Evolutionary conservation across 1,284 basidiomycete genomes (phyloP), one percentile per base, ranked within the genome.

Genomic region (Malassezia caprae): DNA sequence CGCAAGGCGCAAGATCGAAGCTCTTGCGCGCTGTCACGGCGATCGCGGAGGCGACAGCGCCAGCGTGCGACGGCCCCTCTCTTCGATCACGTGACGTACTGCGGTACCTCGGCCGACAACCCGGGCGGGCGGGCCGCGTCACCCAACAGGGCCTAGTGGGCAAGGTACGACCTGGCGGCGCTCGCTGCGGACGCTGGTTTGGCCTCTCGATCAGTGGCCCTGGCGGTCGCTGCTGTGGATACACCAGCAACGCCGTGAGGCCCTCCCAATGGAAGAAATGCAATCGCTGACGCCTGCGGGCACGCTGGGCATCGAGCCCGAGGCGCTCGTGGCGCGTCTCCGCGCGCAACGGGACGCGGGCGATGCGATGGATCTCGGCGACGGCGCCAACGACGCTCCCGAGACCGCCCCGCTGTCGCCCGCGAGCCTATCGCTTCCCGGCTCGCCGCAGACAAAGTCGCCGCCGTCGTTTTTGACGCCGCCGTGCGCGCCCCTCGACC

Each of bases 41-140:
- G 46, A 48, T 48, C 31, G 46, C 46, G 46, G 46, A 48, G 46
- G 23, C 46, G 46, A 48, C 46, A 23, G 8, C 46, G 46, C 46
- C 46, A 48, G 46, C 46, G 46, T 48, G 46, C 46, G 31, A 4
- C 11, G 23, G 34, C 26, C 32, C 31, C 30, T 32, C 23, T 37
- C 27, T 19, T 34, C 28, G 10, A 4, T 39, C 46, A 48, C 46
- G 46, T 48, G 46, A 37, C 35, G 37, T 23, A n/a, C 48, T 50
- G 48, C 48, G 48, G 48, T 24, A 31, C 28, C 3, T 50, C 48
- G 48, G 48, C 48, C 48, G 48, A 50, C 12, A 21, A 37, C 35
- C n/a, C n/a, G n/a, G n/a, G n/a, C n/a, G n/a, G n/a, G n/a, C n/a
- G n/a, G n/a, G n/a, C n/a, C n/a, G n/a, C n/a, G n/a, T n/a, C n/a